Percentiles rank a stretch among this genome's conserved stretches.
These are phyloP conservation scores for Tremellales sp. DNA, from an alignment of 1,284 basidiomycete species.

Conservation along the genomic window DNA sequence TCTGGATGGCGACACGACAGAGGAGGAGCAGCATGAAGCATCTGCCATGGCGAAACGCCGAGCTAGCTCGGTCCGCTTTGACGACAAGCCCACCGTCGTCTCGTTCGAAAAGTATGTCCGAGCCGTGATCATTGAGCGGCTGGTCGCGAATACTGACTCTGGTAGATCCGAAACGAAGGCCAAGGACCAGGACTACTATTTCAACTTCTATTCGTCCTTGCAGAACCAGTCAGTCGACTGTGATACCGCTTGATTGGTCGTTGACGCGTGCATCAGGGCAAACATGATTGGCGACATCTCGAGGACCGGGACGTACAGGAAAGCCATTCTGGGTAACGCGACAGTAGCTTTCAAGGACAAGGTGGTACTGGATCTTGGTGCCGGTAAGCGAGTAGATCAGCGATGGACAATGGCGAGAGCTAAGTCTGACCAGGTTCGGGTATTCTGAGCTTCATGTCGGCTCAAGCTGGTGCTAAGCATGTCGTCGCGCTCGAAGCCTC, in stretches of 20 bases:
- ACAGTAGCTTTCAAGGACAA: conserved; percentile 43
- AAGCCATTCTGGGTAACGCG: conserved; percentile 48
- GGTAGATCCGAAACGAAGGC: conserved; percentile 1
- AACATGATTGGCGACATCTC: conserved; percentile 50
- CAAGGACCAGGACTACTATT: conserved; percentile 44
- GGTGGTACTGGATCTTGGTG: conserved; percentile 51
- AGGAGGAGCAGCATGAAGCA: too few species aligned
- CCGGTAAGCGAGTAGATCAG: conserved; percentile 29
- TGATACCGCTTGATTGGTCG: background rate
- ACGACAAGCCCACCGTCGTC: conserved; percentile 7
- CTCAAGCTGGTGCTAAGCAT: conserved; percentile 51
- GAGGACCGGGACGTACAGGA: conserved; percentile 46
- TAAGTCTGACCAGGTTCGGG: conserved; percentile 51
- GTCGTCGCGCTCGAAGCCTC: conserved; percentile 54
- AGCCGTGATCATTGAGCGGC: too few species aligned
- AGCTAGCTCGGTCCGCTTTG: conserved; percentile 3
- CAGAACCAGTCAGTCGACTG: conserved; percentile 36
- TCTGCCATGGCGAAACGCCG: background rate
- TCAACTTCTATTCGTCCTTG: conserved; percentile 43
- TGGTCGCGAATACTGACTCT: background rate
- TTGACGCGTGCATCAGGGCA: conserved; percentile 23
- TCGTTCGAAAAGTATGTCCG: conserved; percentile 1
- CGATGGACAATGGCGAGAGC: background rate
- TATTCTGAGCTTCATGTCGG: conserved; percentile 52
- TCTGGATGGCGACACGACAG: too few species aligned